These are phyloP conservation scores for Alternaria hordeiaustralica DNA, from an alignment of 2,329 filamentous ascomycete genomes.

Conservation along the genomic window DNA sequence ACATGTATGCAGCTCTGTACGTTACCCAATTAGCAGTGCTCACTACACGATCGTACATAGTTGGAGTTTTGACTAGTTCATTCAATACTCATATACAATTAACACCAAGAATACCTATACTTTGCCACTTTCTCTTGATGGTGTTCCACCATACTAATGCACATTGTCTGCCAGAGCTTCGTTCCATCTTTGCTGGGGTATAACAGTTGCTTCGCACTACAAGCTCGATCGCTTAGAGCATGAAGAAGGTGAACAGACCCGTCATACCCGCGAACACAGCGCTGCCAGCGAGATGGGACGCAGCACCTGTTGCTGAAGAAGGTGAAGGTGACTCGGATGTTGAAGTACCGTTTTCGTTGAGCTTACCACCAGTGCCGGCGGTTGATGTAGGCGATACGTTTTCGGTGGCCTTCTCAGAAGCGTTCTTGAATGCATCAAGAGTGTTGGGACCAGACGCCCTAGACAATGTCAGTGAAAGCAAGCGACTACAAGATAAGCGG, in stretches of 20 bases:
- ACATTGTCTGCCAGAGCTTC: background rate
- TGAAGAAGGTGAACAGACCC: constrained; percentile 38
- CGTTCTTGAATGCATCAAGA: constrained; percentile 33
- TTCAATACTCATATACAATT: constrained; percentile 13
- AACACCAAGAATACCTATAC: constrained; percentile 4
- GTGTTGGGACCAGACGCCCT: constrained; percentile 31
- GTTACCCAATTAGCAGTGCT: background rate
- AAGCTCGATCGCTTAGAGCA: constrained; percentile 30
- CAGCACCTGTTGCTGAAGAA: constrained; percentile 31
- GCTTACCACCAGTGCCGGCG: constrained; percentile 34
- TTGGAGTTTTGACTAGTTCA: constrained; percentile 7
- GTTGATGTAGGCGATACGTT: constrained; percentile 36
- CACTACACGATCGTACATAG: background rate
- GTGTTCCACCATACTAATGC: constrained; percentile 5
- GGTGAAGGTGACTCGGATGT: constrained; percentile 14
- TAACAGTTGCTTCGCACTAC: constrained; percentile 12
- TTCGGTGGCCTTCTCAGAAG: constrained; percentile 21
- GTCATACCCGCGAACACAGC: constrained; percentile 35
- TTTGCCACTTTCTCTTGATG: background rate
- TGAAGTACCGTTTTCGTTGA: constrained; percentile 27
- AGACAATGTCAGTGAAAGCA: constrained; percentile 15
- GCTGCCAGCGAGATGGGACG: constrained; percentile 33
- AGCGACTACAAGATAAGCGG: background rate
- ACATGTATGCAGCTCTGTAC: background rate
- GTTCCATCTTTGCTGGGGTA: constrained; percentile 14